A percentile compares a stretch with the other conserved stretches of the same genome.
phyloP scores from a whole-genome alignment of 2,329 filamentous ascomycete genomes.

The Pseudonectria buxi region DNA sequence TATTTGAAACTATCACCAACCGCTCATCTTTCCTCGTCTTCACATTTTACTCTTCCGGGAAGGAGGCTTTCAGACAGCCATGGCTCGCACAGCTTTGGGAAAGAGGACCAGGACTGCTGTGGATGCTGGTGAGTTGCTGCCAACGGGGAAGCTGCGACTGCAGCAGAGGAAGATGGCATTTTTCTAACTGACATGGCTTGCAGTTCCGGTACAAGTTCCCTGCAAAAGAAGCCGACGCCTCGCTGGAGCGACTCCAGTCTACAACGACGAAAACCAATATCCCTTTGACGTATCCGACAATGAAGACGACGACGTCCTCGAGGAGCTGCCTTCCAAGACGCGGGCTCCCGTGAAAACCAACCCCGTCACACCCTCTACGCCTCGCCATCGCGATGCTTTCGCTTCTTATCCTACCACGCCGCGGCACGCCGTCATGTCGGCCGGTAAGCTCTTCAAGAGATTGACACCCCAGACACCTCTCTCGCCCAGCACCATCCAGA shows the following conservation, averaged over 20 bases:
- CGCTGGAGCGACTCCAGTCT: constrained; percentile 30
- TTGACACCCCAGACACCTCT: constrained; percentile 69
- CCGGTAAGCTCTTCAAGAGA: constrained; percentile 68
- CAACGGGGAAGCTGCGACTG: constrained; percentile 1
- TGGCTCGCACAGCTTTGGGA: constrained; percentile 27
- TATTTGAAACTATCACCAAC: constrained; percentile 14
- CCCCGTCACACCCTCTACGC: constrained; percentile 64
- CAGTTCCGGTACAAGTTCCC: constrained; percentile 27
- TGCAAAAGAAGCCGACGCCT: constrained; percentile 41
- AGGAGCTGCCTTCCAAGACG: constrained; percentile 26
- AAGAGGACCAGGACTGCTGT: constrained; percentile 28
- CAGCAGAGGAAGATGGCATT: constrained; percentile 3
- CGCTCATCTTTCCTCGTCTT: constrained; percentile 1
- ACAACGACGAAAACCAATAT: constrained; percentile 64
- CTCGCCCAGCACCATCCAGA: constrained; percentile 62
- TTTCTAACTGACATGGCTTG: constrained; percentile 11
- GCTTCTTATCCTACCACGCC: constrained; percentile 69
- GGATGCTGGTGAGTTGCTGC: constrained; percentile 23
- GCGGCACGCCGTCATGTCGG: constrained; percentile 73
- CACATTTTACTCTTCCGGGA: neutral
- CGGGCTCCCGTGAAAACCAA: constrained; percentile 32
- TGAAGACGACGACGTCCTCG: constrained; percentile 37
- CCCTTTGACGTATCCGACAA: constrained; percentile 27
- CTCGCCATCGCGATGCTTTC: constrained; percentile 73
- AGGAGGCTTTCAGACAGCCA: constrained; percentile 12